phyloP scores from a whole-genome alignment of 345 rosid species.

The Eucalyptus shirleyi region DNA sequence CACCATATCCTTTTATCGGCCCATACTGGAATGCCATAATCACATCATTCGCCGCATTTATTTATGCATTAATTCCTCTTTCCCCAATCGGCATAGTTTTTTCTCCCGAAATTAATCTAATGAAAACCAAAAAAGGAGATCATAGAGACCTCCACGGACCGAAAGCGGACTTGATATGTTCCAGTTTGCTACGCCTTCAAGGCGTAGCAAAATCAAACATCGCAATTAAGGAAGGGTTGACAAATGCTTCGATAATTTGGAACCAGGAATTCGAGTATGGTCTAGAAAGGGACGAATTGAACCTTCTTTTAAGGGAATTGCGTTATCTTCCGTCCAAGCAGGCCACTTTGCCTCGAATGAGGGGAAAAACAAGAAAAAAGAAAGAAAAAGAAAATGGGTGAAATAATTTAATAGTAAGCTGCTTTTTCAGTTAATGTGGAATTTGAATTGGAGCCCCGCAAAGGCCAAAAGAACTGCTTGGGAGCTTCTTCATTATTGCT shows the following conservation, averaged over 20 bases:
- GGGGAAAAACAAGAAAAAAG: background rate
- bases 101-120: background rate
- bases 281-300: background rate
- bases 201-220: background rate
- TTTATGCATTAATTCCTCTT: background rate
- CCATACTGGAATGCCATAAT: background rate
- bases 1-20: background rate
- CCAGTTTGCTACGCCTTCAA: background rate
- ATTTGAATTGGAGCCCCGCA: slow-evolving; percentile 9
- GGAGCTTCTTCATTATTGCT: background rate
- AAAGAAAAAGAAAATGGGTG: background rate
- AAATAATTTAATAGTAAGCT: slow-evolving; percentile 1
- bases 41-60: background rate
- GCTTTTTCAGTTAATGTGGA: slow-evolving; percentile 5
- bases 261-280: background rate
- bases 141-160: background rate
- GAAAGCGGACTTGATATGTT: background rate
- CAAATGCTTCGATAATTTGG: background rate
- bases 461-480: background rate
- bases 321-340: background rate
- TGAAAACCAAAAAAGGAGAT: background rate
- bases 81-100: background rate
- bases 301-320: background rate
- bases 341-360: background rate
- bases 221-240: background rate